Evolutionary conservation across 768 basidiomycete species (phyloP), one percentile per base, ranked within the genome.

Genomic region (Termitomyces sp.): DNA sequence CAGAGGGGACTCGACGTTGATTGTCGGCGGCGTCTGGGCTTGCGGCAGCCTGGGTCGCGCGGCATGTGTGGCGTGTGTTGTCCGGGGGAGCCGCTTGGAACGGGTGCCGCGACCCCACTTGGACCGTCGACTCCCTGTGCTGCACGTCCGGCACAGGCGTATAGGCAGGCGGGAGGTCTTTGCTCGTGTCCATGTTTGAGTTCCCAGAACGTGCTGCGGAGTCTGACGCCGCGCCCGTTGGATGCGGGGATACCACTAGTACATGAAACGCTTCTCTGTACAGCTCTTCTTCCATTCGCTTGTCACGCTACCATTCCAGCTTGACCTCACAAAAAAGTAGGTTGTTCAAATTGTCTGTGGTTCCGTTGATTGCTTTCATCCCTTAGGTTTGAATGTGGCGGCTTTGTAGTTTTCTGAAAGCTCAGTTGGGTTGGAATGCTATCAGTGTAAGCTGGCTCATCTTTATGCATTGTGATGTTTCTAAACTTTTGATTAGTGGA

Each of bases 151-250:
- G 79, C 2, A 76, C 61, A 0, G 81, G 72, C 0, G 88, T 88
- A 63, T 91, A 92, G 0, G 88, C 83, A 0, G 90, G 90, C 1
- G 88, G 89, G 12, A 75, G 71, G n/a, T 85, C 84, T n/a, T 85
- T 85, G 2, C 34, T 47, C 26, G 14, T 56, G 58, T 36, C 5
- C 1, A 6, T 9, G 16, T 29, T 29, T 12, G 24, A 46, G 50
- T 55, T 12, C 29, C 47, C 48, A 46, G 31, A 10, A 26, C 44
- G 41, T 26, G 43, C 41, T 53, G 52, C 29, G n/a, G 29, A 16
- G 37, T 16, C 29, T 10, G 18, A 6, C 4, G 63, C 41, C 18
- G 58, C 32, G 3, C 73, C 73, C 0, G 71, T 74, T 2, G 67
- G 56, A 27, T 65, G 67, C 10, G 71, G 72, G 2, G 71, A 64